phyloP scores from a whole-genome alignment of 345 rosid species.

The Capsella bursapastoris region DNA sequence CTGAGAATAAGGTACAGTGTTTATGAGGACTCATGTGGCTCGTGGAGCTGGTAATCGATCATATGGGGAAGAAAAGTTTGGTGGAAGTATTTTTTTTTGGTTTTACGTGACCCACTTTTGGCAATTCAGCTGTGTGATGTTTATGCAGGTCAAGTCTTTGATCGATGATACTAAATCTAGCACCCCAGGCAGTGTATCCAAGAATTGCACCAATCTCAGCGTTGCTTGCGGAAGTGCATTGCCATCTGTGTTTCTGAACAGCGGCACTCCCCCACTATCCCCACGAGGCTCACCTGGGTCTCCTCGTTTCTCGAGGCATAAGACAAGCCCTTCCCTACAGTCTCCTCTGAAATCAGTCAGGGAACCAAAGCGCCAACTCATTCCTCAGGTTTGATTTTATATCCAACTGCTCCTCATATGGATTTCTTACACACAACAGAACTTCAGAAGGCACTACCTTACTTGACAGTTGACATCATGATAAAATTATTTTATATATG shows the following conservation, averaged over 20 bases:
- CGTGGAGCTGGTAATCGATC: not conserved
- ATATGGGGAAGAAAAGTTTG: not conserved
- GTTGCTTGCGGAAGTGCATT: constrained; percentile 50
- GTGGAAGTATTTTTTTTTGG: not conserved
- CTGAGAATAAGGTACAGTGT: not conserved
- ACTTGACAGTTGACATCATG: constrained; percentile 16
- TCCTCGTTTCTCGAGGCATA: constrained; percentile 70
- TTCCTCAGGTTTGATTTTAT: constrained; percentile 77
- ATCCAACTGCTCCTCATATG: not conserved
- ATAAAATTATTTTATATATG: not conserved
- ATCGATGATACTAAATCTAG: constrained; percentile 78
- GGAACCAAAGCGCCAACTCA: constrained; percentile 67
- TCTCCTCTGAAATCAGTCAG: constrained; percentile 70
- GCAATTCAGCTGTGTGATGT: constrained; percentile 19
- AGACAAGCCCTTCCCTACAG: constrained; percentile 69
- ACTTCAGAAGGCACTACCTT: not conserved
- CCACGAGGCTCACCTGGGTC: constrained; percentile 80
- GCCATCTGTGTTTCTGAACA: constrained; percentile 83
- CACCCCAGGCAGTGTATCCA: constrained; percentile 53
- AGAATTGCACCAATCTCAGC: constrained; percentile 51
- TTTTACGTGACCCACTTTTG: not conserved
- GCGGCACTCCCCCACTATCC: constrained; percentile 89
- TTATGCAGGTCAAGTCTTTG: constrained; percentile 69
- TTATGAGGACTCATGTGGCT: not conserved
- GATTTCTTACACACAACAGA: not conserved